A percentile compares a stretch with the other conserved stretches of the same genome.
phyloP scores from a whole-genome alignment of 2,329 filamentous ascomycete genomes.

The Colletotrichum theobromicola region DNA sequence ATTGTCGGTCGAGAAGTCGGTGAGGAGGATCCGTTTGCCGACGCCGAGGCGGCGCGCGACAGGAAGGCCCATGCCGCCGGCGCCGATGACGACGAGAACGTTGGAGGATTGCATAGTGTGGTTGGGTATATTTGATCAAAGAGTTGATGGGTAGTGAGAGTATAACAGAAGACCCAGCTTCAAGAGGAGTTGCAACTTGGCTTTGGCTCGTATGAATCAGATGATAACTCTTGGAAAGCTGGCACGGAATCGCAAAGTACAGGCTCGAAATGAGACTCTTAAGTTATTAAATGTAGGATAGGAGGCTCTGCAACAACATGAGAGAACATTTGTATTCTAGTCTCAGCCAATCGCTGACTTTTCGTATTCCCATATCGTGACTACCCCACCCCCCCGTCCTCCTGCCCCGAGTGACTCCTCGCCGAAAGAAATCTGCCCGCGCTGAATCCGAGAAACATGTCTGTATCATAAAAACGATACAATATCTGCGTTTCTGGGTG shows the following conservation, averaged over 20 bases:
- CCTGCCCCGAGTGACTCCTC: neutral
- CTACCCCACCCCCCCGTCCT: neutral
- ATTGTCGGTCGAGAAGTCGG: neutral
- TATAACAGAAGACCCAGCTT: neutral
- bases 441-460: too few relatives aligned
- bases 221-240: neutral
- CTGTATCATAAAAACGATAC: neutral
- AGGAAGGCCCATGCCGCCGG: neutral
- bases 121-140: neutral
- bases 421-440: neutral
- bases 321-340: accelerated
- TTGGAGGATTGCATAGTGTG: neutral
- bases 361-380: neutral
- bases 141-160: neutral
- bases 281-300: neutral
- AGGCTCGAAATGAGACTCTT: neutral
- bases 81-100: neutral
- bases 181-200: neutral
- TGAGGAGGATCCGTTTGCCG: neutral
- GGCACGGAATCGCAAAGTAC: neutral
- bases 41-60: neutral
- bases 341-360: neutral
- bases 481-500: neutral
- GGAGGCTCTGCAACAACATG: neutral
- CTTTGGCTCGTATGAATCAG: accelerated